Evolutionary conservation across 1,284 basidiomycete species (phyloP).

Genomic region (Moesziomyces globuligerus): DNA sequence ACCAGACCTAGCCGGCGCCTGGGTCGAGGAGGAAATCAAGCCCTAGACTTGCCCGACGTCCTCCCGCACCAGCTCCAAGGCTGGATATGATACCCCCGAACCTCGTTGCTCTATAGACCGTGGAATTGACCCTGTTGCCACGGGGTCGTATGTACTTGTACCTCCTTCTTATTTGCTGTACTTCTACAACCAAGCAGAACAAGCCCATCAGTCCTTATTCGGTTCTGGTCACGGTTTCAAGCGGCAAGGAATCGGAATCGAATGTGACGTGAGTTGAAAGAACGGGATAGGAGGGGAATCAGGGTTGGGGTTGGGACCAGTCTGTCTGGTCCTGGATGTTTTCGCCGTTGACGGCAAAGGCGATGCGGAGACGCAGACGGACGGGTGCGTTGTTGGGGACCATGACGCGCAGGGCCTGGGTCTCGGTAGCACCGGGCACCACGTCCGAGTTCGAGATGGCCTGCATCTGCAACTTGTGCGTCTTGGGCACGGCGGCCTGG

Average conservation of each 20-base stretch:
- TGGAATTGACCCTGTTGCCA: neutral
- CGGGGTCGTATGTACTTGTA: neutral
- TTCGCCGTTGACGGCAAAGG: conserved; percentile 75
- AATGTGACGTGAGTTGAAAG: neutral
- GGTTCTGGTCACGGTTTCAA: neutral
- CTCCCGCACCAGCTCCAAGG: conserved; percentile 4
- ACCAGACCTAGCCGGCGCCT: conserved; percentile 83
- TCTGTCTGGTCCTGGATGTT: conserved; percentile 90
- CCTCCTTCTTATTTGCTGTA: neutral
- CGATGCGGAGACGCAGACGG: conserved; percentile 85
- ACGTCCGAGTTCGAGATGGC: conserved; percentile 90
- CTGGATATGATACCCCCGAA: neutral
- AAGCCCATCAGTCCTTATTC: neutral
- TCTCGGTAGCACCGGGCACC: conserved; percentile 81
- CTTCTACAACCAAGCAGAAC: neutral
- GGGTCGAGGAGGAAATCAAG: conserved; percentile 75
- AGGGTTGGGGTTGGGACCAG: conserved; percentile 68
- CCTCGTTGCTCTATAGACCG: neutral
- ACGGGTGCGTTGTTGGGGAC: conserved; percentile 84
- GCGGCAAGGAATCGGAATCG: neutral
- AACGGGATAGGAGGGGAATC: neutral
- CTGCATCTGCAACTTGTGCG: conserved; percentile 97
- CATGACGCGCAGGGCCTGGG: conserved; percentile 92
- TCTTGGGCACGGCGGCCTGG: conserved; percentile 98
- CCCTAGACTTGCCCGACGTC: neutral